Evolutionary conservation across 768 basidiomycete species (phyloP).

Genomic region (Lactarius sp.): DNA sequence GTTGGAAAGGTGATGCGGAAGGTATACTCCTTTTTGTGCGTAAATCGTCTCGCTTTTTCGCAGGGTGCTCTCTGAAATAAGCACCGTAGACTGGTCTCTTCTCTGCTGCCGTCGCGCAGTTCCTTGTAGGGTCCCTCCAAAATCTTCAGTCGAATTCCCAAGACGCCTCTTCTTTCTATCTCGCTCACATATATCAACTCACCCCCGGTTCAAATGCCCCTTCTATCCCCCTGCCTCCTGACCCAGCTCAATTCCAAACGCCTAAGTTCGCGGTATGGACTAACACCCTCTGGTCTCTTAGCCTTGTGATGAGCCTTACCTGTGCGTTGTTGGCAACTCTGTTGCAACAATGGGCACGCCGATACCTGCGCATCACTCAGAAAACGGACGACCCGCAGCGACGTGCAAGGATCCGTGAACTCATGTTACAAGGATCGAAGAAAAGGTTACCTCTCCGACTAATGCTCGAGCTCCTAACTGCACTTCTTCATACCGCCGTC

Average conservation of each 20-base stretch:
- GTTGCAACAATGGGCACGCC: slow-evolving; percentile 13
- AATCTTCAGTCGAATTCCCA: background rate
- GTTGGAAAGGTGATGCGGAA: slow-evolving; percentile 2
- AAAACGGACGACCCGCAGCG: background rate
- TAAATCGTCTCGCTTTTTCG: background rate
- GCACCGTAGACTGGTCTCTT: background rate
- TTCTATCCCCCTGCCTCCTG: background rate
- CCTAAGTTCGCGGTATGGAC: too few species aligned
- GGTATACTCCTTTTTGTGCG: slow-evolving; percentile 5
- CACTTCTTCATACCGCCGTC: slow-evolving; percentile 8
- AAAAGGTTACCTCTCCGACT: background rate
- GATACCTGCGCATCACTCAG: slow-evolving; percentile 5
- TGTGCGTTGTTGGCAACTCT: background rate
- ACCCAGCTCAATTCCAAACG: background rate
- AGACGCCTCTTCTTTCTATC: too few species aligned
- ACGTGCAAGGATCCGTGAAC: slow-evolving; percentile 9
- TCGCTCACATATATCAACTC: too few species aligned
- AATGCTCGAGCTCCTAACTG: background rate
- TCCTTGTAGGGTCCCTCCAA: background rate
- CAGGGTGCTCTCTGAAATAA: background rate
- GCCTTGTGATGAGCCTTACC: slow-evolving; percentile 1
- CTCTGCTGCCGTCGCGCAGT: background rate
- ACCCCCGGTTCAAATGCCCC: background rate
- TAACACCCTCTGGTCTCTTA: background rate
- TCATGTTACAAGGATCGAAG: background rate